Evolutionary conservation across 1,284 basidiomycete genomes (phyloP).

Genomic region (Heterobasidion annosum): DNA sequence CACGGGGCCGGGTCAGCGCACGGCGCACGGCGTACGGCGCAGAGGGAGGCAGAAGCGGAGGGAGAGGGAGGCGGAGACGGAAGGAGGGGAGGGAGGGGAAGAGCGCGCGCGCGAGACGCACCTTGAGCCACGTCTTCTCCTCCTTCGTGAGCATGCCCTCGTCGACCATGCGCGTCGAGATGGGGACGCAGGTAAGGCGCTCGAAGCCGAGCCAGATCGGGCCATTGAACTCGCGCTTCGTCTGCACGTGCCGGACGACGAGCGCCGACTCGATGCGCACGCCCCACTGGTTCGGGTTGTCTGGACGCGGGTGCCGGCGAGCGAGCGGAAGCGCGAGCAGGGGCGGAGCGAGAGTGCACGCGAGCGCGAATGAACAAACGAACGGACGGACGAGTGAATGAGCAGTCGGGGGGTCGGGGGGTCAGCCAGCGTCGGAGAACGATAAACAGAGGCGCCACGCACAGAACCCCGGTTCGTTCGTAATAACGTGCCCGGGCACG

Average conservation of each 20-base stretch:
- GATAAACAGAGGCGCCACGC: conserved; percentile 20
- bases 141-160: conserved; percentile 75
- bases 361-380: no score
- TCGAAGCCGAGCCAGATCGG: conserved; percentile 82
- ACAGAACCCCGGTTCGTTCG: conserved; percentile 85
- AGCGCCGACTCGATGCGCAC: conserved; percentile 86
- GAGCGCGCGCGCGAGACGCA: conserved; percentile 17
- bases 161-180: conserved; percentile 88
- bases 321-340: conserved; percentile 5
- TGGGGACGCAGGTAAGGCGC: conserved; percentile 86
- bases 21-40: background rate
- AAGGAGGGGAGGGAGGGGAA: background rate
- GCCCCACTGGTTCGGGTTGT: conserved; percentile 79
- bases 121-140: conserved; percentile 88
- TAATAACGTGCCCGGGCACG: conserved; percentile 79
- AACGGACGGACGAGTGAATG: background rate
- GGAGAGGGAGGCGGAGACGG: background rate
- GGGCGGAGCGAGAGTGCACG: no score
- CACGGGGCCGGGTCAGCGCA: background rate
- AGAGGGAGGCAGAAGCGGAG: no score
- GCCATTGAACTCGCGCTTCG: conserved; percentile 63
- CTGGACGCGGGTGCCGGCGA: conserved; percentile 23
- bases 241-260: conserved; percentile 62
- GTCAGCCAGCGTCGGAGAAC: background rate
- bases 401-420: no score